Percentiles rank a stretch among this genome's conserved stretches.
Conservation (phyloP, 345 rosid genomes). For the Melaleuca quinquenervia region DNA sequence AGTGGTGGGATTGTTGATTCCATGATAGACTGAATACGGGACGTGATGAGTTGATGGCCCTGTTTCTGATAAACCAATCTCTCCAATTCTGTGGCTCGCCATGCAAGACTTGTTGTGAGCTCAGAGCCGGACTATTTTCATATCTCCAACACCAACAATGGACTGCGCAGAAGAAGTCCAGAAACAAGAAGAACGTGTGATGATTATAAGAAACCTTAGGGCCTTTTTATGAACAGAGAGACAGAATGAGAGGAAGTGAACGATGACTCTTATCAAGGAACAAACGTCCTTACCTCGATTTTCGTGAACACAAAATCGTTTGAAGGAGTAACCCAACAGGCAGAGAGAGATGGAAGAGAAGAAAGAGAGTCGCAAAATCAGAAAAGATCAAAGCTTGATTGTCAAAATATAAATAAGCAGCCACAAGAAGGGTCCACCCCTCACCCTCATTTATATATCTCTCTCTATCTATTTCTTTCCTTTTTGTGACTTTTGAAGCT, state of each 20-base stretch:
- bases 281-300: neutral
- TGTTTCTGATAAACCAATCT: constrained; percentile 53
- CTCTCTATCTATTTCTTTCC: neutral
- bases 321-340: neutral
- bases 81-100: constrained; percentile 76
- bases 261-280: neutral
- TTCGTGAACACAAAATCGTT: neutral
- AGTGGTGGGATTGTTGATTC: constrained; percentile 47
- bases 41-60: constrained; percentile 59
- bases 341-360: neutral
- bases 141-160: neutral
- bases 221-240: neutral
- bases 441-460: neutral
- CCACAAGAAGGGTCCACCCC: constrained; percentile 27
- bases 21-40: constrained; percentile 64
- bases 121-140: neutral
- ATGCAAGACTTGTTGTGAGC: constrained; percentile 19
- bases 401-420: constrained; percentile 19
- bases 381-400: constrained; percentile 27
- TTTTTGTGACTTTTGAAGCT: constrained; percentile 5
- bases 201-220: neutral
- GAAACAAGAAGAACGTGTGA: neutral
- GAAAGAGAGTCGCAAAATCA: neutral
- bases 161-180: neutral
- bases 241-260: neutral